Evolutionary conservation across 1,284 basidiomycete species (phyloP).

Genomic region (Papiliotrema flavescens): DNA sequence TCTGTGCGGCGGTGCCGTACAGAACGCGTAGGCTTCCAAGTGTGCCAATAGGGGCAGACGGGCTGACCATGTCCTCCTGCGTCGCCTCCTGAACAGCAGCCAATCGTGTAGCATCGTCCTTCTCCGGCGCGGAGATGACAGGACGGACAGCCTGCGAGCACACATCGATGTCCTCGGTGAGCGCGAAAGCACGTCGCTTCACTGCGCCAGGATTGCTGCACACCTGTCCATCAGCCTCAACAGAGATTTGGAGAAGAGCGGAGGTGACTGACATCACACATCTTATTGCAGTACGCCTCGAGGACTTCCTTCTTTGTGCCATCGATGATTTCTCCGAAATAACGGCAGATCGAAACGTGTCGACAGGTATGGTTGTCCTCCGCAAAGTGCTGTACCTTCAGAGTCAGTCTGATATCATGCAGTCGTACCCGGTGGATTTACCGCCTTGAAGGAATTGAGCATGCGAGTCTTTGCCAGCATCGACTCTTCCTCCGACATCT

Average conservation of each 20-base stretch:
- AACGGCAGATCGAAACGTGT: conserved; percentile 73
- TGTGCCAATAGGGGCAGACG: background rate
- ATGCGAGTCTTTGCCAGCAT: conserved; percentile 17
- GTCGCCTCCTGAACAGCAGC: too few species aligned
- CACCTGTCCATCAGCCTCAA: conserved; percentile 15
- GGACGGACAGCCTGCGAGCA: conserved; percentile 24
- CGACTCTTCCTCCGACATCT: conserved; percentile 9
- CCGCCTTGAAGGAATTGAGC: conserved; percentile 61
- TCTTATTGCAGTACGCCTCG: conserved; percentile 63
- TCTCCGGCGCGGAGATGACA: too few species aligned
- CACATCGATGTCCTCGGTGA: conserved; percentile 28
- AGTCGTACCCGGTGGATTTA: conserved; percentile 42
- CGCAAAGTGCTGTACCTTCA: conserved; percentile 55
- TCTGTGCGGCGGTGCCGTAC: background rate
- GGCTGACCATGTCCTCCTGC: background rate
- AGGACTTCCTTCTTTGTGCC: conserved; percentile 52
- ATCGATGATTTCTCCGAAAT: conserved; percentile 74
- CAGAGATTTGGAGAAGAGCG: background rate
- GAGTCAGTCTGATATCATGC: background rate
- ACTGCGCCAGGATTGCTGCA: conserved; percentile 30
- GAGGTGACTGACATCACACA: conserved; percentile 70
- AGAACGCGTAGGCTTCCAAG: background rate
- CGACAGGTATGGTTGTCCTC: conserved; percentile 65
- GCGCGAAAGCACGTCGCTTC: conserved; percentile 8
- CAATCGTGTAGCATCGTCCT: too few species aligned